Evolutionary conservation across 306 rosid species (phyloP).

Genomic region (Pyrus betulifolia): DNA sequence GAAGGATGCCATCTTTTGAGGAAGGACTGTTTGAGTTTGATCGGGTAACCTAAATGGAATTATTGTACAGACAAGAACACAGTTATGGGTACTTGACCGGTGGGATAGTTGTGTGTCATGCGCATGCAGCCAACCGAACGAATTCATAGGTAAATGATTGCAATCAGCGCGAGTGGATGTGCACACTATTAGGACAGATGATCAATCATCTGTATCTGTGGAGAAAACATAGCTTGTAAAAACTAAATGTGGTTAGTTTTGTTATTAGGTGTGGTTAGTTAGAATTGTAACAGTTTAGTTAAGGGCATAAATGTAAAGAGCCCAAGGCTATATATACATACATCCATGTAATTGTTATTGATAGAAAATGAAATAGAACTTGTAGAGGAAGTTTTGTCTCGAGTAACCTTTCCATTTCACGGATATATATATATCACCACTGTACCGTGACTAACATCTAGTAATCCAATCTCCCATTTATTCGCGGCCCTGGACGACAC

Average conservation of each 20-base stretch:
- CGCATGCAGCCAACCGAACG: background rate
- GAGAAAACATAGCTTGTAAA: too few relatives aligned
- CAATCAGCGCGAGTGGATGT: background rate
- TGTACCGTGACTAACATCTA: background rate
- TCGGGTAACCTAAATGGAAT: background rate
- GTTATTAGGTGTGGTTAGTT: too few relatives aligned
- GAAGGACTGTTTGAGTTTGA: background rate
- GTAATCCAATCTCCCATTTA: background rate
- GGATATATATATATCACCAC: background rate
- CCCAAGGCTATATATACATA: too few relatives aligned
- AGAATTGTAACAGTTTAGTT: too few relatives aligned
- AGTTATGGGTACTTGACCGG: background rate
- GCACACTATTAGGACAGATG: background rate
- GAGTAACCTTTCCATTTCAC: too few relatives aligned
- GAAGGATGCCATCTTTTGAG: conserved; percentile 17
- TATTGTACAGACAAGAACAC: background rate
- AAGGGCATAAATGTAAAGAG: too few relatives aligned
- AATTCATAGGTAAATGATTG: background rate
- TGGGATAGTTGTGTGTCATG: background rate
- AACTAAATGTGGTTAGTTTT: too few relatives aligned
- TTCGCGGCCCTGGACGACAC: too few relatives aligned
- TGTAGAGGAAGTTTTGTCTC: too few relatives aligned
- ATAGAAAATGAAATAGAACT: too few relatives aligned
- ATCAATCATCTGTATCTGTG: too few relatives aligned
- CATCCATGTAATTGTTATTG: too few relatives aligned